Evolutionary conservation across 805 yeast genomes (phyloP), one percentile per base, ranked within the genome.

Genomic region (Starmerella gropengiesseri): DNA sequence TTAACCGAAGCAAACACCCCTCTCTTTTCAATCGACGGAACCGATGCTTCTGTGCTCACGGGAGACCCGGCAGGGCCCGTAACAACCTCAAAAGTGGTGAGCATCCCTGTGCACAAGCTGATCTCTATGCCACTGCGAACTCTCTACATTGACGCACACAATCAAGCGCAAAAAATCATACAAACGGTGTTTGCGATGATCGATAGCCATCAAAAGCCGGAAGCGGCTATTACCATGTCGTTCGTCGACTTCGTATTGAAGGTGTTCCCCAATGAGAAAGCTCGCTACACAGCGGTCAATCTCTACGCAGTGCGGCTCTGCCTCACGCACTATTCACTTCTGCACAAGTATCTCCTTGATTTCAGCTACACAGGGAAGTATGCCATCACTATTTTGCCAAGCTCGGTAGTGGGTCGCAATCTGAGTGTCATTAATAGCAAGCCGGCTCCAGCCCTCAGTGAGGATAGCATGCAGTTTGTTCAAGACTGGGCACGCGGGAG

Each of bases 401-500:
- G 13, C 3, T 23, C 17, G 4, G 33, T 28, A 3, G 49, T 45
- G 28, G 16, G 11, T 7, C 48, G 47, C 5, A 38, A 38, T n/a
- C 19, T 34, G 9, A 22, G 26, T 16, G 38, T 27, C 14, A 19
- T 37, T 18, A n/a, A 25, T 16, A 13, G 12, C 27, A 7, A 23
- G 37, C 13, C 2, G 18, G 23, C 20, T 27, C 16, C 7, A 6
- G 28, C 33, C 18, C 17, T 6, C 16, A 32, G 9, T 20, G 18
- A 16, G 11, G 7, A 23, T 12, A 7, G 7, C 27, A 7, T 12
- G 27, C 8, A 23, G 44, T 45, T 33, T 35, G 16, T 47, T 18
- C 31, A 21, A 23, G 52, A 52, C 37, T 54, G 53, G 25, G 56
- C 55, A 6, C 32, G 43, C 12, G 46, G 38, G 12, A 52, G 51